Conservation (phyloP, 116 monocot species). For the Papilionanthe hybrid region DNA sequence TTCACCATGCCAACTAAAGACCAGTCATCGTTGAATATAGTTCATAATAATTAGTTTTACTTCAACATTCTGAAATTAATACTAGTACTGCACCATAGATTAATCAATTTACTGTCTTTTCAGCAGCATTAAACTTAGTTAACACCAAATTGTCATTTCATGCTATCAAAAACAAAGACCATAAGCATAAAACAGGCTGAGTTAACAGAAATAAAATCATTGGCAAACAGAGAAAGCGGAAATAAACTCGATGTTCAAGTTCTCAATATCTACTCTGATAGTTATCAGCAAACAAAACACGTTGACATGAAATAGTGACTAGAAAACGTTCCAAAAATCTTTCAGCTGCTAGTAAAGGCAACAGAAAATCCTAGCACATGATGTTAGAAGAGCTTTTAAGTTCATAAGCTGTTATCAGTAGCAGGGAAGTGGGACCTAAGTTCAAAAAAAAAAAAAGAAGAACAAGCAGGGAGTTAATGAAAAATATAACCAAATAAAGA, state of each 20-base stretch:
- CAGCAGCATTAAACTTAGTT: background rate
- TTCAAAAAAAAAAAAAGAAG: too few species aligned
- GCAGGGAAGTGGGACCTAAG: too few species aligned
- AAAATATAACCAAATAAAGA: background rate
- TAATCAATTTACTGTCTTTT: background rate
- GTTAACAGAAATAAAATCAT: background rate
- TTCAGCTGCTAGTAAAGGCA: background rate
- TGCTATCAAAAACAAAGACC: too few species aligned
- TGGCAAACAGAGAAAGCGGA: background rate
- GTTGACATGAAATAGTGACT: background rate
- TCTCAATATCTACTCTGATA: background rate
- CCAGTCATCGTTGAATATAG: background rate
- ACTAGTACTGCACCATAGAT: background rate
- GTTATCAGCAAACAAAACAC: background rate
- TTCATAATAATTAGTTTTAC: background rate
- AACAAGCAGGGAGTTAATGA: background rate
- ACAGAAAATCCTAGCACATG: background rate
- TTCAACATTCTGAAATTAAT: background rate
- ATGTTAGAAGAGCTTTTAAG: background rate
- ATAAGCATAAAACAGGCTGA: background rate
- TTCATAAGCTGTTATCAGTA: background rate
- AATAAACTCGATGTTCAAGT: background rate
- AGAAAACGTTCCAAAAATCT: background rate
- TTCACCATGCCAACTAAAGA: background rate
- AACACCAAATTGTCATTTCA: background rate